phyloP scores from a whole-genome alignment of 1,284 basidiomycete species.

The Lentinus polychrous region DNA sequence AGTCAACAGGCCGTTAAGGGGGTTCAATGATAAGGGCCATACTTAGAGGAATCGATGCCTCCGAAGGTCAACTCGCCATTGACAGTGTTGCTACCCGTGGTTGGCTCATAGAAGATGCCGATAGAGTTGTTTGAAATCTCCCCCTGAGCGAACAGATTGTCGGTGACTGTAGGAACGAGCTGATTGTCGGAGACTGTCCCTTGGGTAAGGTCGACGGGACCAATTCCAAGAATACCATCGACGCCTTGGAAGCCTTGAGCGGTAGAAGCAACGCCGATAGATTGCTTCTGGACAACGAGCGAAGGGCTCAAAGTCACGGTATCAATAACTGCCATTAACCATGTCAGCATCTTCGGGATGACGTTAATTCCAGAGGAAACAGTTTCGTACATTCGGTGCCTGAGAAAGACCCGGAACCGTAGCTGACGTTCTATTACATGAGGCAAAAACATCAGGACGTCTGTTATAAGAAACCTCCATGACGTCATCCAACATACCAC shows the following conservation, averaged over 20 bases:
- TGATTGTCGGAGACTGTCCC: constrained; percentile 25
- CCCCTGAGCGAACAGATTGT: constrained; percentile 33
- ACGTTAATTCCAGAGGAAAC: background rate
- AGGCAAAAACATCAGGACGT: constrained; percentile 2
- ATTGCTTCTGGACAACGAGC: constrained; percentile 42
- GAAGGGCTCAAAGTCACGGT: constrained; percentile 34
- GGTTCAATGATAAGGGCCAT: background rate
- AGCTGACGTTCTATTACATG: constrained; percentile 30
- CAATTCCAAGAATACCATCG: constrained; percentile 53
- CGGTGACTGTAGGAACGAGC: constrained; percentile 30
- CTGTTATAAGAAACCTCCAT: background rate
- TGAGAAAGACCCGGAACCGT: constrained; percentile 44
- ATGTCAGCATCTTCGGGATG: background rate
- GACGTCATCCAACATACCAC: constrained; percentile 27
- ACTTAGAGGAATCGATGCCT: constrained; percentile 36
- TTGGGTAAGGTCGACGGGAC: constrained; percentile 43
- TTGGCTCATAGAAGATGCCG: constrained; percentile 46
- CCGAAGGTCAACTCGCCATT: constrained; percentile 48
- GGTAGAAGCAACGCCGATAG: constrained; percentile 41
- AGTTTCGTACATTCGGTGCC: constrained; percentile 40
- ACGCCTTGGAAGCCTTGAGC: constrained; percentile 34
- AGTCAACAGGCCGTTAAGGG: constrained; percentile 2
- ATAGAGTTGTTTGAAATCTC: constrained; percentile 36
- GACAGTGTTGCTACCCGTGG: constrained; percentile 23
- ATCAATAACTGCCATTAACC: constrained; percentile 32